Percentiles rank a stretch among this genome's conserved stretches.
Conservation (phyloP, 208 protist genomes). For the Acanthamoeba healyi region DNA sequence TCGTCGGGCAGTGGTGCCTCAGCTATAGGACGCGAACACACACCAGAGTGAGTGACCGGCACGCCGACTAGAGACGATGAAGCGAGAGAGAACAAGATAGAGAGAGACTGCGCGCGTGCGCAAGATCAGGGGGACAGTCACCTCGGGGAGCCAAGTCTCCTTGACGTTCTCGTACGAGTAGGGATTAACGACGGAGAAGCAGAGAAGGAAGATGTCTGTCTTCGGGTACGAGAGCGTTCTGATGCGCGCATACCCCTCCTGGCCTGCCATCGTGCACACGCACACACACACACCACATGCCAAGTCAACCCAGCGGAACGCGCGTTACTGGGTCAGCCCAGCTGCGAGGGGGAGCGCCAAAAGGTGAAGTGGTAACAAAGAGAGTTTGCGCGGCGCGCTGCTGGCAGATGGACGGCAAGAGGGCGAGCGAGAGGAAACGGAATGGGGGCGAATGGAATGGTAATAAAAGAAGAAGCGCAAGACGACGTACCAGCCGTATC, state of each 20-base stretch:
- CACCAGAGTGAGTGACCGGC: constrained; percentile 75
- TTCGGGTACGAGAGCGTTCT: constrained; percentile 93
- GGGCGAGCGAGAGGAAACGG: background rate
- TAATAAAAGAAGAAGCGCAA: background rate
- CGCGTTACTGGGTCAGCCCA: too few relatives aligned
- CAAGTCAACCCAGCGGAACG: too few relatives aligned
- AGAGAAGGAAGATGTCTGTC: constrained; percentile 92
- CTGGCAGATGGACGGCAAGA: background rate
- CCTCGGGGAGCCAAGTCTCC: constrained; percentile 65
- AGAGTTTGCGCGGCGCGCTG: too few relatives aligned
- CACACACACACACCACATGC: too few relatives aligned
- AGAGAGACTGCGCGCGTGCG: background rate
- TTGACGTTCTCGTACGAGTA: constrained; percentile 90
- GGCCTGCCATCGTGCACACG: constrained; percentile 79
- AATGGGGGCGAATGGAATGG: background rate
- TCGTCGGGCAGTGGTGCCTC: constrained; percentile 75
- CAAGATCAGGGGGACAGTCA: background rate
- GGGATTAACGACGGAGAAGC: constrained; percentile 90
- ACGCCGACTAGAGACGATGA: background rate
- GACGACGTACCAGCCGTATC: constrained; percentile 83
- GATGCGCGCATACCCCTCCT: constrained; percentile 96
- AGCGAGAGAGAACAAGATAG: constrained; percentile 33
- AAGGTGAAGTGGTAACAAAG: background rate
- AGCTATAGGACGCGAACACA: constrained; percentile 41
- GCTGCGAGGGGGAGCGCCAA: too few relatives aligned